A percentile compares a stretch with the other conserved stretches of the same genome.
Evolutionary conservation across 805 yeast species (phyloP).

Genomic region (Danielozyma ontarioensis): DNA sequence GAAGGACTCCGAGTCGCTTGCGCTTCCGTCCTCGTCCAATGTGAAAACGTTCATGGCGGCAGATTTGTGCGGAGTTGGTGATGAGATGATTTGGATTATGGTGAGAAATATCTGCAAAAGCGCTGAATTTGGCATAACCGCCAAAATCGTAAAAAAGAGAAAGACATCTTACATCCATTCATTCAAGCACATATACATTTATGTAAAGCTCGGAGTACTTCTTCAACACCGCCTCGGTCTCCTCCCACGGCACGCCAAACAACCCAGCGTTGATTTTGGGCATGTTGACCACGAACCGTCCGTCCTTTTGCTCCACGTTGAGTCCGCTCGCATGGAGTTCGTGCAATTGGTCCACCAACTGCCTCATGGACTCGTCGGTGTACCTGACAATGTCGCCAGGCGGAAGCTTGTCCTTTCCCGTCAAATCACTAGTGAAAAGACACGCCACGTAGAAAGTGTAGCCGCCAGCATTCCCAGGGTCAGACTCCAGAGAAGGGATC

Average conservation of each 20-base stretch:
- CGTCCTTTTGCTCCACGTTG: slow-evolving; percentile 6
- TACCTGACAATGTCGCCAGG: slow-evolving; percentile 43
- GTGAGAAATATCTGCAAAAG: not conserved
- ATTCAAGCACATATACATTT: slow-evolving; percentile 46
- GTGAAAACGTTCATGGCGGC: not conserved
- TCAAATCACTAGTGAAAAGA: slow-evolving; percentile 60
- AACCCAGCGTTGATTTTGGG: slow-evolving; percentile 81
- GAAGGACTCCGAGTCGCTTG: no score
- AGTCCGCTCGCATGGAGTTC: not conserved
- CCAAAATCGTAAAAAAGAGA: not conserved
- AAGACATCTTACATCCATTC: no score
- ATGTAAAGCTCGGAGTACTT: slow-evolving; percentile 23
- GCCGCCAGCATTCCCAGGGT: slow-evolving; percentile 25
- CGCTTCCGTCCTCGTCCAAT: not conserved
- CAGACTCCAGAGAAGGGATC: slow-evolving; percentile 27
- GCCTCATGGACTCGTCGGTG: slow-evolving; percentile 47
- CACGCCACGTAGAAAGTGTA: slow-evolving; percentile 48
- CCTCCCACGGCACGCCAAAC: slow-evolving; percentile 73
- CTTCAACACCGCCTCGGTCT: slow-evolving; percentile 51
- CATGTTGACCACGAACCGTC: slow-evolving; percentile 42
- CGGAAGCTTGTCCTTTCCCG: slow-evolving; percentile 39
- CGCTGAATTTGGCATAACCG: not conserved
- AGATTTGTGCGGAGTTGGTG: no score
- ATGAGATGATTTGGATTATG: no score
- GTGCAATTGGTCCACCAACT: slow-evolving; percentile 37